Evolutionary conservation across 257 asterid species (phyloP).

Genomic region (Scutellaria galericulata): DNA sequence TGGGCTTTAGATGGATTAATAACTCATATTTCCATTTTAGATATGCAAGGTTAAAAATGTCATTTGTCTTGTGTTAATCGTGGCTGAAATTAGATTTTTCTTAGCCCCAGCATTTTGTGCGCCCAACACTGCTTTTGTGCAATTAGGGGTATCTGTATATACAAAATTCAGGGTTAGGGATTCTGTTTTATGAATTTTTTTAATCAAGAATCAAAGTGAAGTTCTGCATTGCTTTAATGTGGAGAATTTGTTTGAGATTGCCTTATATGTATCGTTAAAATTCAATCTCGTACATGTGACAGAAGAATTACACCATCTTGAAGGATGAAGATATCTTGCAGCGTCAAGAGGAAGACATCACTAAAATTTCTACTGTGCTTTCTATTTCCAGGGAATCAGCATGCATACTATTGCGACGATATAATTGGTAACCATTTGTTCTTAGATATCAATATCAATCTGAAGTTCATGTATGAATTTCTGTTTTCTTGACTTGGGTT

Average conservation of each 20-base stretch:
- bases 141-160: neutral
- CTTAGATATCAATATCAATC: neutral
- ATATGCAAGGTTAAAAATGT: conserved; percentile 1
- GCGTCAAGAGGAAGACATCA: conserved; percentile 78
- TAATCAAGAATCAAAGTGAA: neutral
- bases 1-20: conserved; percentile 8
- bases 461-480: conserved; percentile 23
- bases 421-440: conserved; percentile 64
- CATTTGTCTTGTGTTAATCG: conserved; percentile 1
- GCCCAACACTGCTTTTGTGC: conserved; percentile 18
- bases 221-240: conserved; percentile 12
- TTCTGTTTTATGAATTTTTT: neutral
- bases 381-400: conserved; percentile 80
- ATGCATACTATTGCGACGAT: conserved; percentile 75
- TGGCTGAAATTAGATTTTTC: neutral
- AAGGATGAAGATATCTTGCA: conserved; percentile 78
- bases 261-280: conserved; percentile 13
- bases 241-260: conserved; percentile 4
- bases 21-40: conserved; percentile 11
- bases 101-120: neutral
- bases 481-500: conserved; percentile 12
- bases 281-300: conserved; percentile 36
- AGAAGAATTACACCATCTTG: conserved; percentile 76
- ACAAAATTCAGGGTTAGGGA: neutral
- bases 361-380: conserved; percentile 73